A percentile compares a stretch with the other conserved stretches of the same genome.
phyloP scores from a whole-genome alignment of 371 early-diverging fungal species.

The Mucor lusitanicus region DNA sequence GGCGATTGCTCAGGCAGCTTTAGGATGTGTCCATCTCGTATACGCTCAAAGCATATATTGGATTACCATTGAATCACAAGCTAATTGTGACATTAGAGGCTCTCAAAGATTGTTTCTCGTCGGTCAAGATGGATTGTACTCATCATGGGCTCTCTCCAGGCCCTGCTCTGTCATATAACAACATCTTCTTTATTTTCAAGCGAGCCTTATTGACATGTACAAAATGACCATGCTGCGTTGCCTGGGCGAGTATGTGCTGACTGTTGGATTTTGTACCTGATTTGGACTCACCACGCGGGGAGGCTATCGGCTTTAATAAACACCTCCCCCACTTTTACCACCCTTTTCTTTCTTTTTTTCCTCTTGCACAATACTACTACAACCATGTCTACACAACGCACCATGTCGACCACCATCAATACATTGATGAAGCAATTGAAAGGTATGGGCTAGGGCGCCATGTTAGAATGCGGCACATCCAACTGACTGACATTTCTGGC shows the following conservation, averaged over 20 bases:
- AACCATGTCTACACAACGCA: conserved; percentile 13
- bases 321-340: background rate
- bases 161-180: too few species aligned
- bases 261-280: background rate
- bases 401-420: conserved; percentile 15
- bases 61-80: background rate
- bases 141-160: too few species aligned
- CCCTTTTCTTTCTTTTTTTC: background rate
- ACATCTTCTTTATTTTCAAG: background rate
- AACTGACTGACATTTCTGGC: background rate
- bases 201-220: background rate
- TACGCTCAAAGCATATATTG: background rate
- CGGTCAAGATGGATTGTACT: too few species aligned
- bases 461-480: too few species aligned
- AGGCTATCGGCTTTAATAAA: background rate
- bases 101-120: background rate
- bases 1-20: background rate
- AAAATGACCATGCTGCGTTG: background rate
- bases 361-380: background rate
- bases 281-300: background rate
- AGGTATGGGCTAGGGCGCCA: too few species aligned
- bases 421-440: conserved; percentile 18
- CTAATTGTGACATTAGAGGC: background rate
- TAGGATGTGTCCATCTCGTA: background rate
- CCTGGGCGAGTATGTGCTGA: background rate